phyloP scores from a whole-genome alignment of 108 stramenopile species.

The Cylindrotheca closterium region DNA sequence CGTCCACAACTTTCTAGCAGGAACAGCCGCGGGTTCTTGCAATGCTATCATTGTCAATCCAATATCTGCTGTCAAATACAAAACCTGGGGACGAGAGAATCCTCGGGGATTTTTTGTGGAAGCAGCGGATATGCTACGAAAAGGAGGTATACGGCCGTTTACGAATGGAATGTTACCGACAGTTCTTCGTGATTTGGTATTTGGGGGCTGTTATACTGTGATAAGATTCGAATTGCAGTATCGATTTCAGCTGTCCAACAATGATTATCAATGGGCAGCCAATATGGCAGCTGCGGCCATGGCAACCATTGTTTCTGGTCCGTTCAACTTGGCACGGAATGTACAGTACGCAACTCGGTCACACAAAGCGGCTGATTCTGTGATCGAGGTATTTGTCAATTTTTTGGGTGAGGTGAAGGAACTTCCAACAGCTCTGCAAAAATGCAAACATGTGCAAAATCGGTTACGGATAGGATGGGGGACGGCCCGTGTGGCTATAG shows the following conservation, averaged over 20 bases:
- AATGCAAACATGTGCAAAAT: slow-evolving; percentile 31
- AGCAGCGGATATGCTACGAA: slow-evolving; percentile 39
- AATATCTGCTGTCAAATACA: slow-evolving; percentile 50
- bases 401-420: slow-evolving; percentile 14
- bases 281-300: slow-evolving; percentile 45
- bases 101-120: slow-evolving; percentile 39
- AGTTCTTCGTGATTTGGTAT: slow-evolving; percentile 41
- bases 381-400: slow-evolving; percentile 18
- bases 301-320: slow-evolving; percentile 52
- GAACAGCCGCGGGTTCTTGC: slow-evolving; percentile 44
- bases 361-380: slow-evolving; percentile 15
- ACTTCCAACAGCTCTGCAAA: slow-evolving; percentile 10
- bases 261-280: slow-evolving; percentile 35
- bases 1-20: slow-evolving; percentile 42
- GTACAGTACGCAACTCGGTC: slow-evolving; percentile 51
- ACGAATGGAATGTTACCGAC: slow-evolving; percentile 44
- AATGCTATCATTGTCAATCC: slow-evolving; percentile 55
- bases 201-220: slow-evolving; percentile 52
- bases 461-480: slow-evolving; percentile 59
- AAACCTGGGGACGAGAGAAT: slow-evolving; percentile 43
- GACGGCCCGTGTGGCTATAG: slow-evolving; percentile 48
- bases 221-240: slow-evolving; percentile 39
- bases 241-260: slow-evolving; percentile 6
- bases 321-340: slow-evolving; percentile 56
- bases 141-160: slow-evolving; percentile 47